These are phyloP conservation scores for Trypanosoma avium DNA, from an alignment of 208 protist species.

Conservation along the genomic window DNA sequence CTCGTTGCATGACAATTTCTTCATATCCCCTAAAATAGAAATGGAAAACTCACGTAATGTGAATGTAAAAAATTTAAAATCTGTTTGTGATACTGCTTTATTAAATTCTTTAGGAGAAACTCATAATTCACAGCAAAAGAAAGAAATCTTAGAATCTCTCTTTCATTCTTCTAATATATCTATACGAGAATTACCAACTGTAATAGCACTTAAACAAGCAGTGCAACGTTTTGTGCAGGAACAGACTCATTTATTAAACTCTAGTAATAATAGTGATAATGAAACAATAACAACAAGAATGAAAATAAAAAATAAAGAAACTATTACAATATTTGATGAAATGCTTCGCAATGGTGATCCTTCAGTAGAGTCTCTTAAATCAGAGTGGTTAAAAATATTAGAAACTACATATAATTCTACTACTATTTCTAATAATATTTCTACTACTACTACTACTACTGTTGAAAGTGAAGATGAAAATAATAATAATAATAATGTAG, in stretches of 20 bases:
- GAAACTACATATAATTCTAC: neutral
- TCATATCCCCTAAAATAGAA: neutral
- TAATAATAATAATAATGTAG: no score
- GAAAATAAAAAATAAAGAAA: neutral
- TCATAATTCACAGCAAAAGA: neutral
- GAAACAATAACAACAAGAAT: no score
- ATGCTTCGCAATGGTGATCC: neutral
- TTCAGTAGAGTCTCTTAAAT: slow-evolving; percentile 2
- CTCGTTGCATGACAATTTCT: slow-evolving; percentile 1
- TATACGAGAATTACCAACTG: slow-evolving; percentile 3
- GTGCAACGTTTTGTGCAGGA: slow-evolving; percentile 10
- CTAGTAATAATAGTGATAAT: neutral
- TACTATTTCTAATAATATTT: neutral
- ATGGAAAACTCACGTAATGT: slow-evolving; percentile 3
- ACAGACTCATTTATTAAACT: neutral
- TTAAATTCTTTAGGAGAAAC: neutral
- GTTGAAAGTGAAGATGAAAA: no score
- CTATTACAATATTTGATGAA: neutral
- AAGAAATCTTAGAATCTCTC: slow-evolving; percentile 3
- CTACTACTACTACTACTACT: no score
- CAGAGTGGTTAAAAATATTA: slow-evolving; percentile 5
- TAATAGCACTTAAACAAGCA: neutral
- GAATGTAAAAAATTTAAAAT: slow-evolving; percentile 6
- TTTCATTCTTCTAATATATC: neutral
- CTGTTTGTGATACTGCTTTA: slow-evolving; percentile 6